Base-by-base conservation (phyloP, 169 alveolate species). In the Plasmodium knowlesi region DNA sequence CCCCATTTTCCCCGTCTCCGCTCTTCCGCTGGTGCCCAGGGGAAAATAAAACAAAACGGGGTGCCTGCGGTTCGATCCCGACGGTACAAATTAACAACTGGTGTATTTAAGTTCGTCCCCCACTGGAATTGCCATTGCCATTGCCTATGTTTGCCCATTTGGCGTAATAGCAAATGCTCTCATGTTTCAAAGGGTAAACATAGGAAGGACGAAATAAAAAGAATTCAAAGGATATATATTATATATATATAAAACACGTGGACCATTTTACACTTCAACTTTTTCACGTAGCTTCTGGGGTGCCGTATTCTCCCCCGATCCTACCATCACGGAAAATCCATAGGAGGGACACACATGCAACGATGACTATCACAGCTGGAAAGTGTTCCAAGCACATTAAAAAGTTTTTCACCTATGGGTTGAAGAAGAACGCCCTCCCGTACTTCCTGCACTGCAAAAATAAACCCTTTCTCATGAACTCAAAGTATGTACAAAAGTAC, bases 381-480 rank as follows among this genome's bases (percentile, higher is more conserved):
- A 85, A 85, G 32, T 85, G 93, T 28, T 85, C 85, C 43, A 85
- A 85, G 43, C 61, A 85, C 67, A 72, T 85, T 39, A 85, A 83
- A 37, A 85, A 74, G 61, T 85, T 46, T 74, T 85, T 85, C 67
- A 85, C 93, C 0, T 41, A 85, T 74, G 93, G 93, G 34, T 37
- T 53, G 16, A 72, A 46, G 57, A 85, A 85, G 53, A 85, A 85
- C 30, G 53, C 34, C 5, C 57, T 85, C 22, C 93, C 93, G 9
- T 85, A 85, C 39, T 85, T 73, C 67, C 34, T 85, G 80, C 80
- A 73, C 34, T 85, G 93, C 67, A 85, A 85, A 74, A 85, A 85
- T 76, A 85, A 85, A 76, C 93, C 93, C 19, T 85, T 61, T 67
- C 74, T 85, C 41, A 85, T 85, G 93, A 85, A 85, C 30, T 46